These are phyloP conservation scores for Nothomitra cinnamomea DNA, from an alignment of 2,329 filamentous ascomycete genomes.

Conservation along the genomic window DNA sequence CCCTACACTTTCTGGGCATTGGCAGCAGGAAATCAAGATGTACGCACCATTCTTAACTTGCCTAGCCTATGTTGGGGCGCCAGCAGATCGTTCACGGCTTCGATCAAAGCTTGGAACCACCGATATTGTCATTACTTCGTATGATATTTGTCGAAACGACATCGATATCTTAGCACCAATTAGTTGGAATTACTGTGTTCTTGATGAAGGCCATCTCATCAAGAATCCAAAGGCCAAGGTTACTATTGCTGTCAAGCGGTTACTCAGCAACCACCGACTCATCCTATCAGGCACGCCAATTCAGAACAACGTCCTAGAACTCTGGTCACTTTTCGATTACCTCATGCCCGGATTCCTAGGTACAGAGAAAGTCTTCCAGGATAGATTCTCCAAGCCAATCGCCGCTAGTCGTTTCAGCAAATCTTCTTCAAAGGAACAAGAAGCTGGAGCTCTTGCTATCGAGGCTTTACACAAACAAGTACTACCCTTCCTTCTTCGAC, in stretches of 20 bases:
- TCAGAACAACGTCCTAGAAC: slow-evolving; percentile 90
- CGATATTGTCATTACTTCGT: slow-evolving; percentile 92
- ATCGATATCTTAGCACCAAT: slow-evolving; percentile 66
- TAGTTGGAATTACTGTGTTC: slow-evolving; percentile 92
- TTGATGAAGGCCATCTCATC: slow-evolving; percentile 95
- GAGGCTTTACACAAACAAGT: slow-evolving; percentile 99
- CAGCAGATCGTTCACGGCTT: slow-evolving; percentile 58
- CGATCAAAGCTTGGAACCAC: slow-evolving; percentile 54
- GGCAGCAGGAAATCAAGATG: slow-evolving; percentile 93
- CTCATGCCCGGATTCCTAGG: slow-evolving; percentile 97
- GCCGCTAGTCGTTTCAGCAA: slow-evolving; percentile 90
- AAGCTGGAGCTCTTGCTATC: slow-evolving; percentile 87
- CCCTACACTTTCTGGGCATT: slow-evolving; percentile 95
- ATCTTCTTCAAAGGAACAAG: slow-evolving; percentile 95
- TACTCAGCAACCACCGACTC: slow-evolving; percentile 81
- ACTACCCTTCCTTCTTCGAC: slow-evolving; percentile 83
- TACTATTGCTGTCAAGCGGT: slow-evolving; percentile 75
- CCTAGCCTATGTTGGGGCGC: slow-evolving; percentile 80
- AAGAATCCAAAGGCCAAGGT: slow-evolving; percentile 98
- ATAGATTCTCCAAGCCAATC: slow-evolving; percentile 88
- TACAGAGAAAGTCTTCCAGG: slow-evolving; percentile 89
- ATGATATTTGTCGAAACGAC: slow-evolving; percentile 95
- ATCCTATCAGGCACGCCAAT: slow-evolving; percentile 96
- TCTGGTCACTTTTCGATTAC: slow-evolving; percentile 98
- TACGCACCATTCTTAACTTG: slow-evolving; percentile 90